phyloP scores from a whole-genome alignment of 257 asterid species.

The Solanum chmielewskii region DNA sequence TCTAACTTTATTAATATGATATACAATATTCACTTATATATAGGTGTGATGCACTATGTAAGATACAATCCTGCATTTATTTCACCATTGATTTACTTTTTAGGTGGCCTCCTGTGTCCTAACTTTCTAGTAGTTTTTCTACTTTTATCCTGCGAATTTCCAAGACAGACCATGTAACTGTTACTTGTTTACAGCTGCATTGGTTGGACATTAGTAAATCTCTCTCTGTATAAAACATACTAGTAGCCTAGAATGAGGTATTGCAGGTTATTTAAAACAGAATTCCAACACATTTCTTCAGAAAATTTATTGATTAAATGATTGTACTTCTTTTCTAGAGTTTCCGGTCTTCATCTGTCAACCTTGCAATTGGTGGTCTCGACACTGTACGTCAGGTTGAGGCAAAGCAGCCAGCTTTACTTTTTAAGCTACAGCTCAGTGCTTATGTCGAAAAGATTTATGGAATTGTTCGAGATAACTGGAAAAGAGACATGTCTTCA shows the following conservation, averaged over 20 bases:
- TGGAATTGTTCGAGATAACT: conserved; percentile 73
- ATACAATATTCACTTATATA: background rate
- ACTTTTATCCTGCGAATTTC: background rate
- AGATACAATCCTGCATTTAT: background rate
- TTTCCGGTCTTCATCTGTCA: conserved; percentile 58
- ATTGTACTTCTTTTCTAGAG: conserved; percentile 25
- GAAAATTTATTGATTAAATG: background rate
- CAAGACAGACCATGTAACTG: background rate
- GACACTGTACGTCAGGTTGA: conserved; percentile 66
- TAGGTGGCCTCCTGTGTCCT: background rate
- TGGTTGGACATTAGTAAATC: background rate
- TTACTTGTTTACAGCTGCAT: background rate
- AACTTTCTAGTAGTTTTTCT: background rate
- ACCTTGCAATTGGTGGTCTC: conserved; percentile 55
- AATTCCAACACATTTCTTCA: background rate
- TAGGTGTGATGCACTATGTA: background rate
- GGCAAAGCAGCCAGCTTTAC: conserved; percentile 75
- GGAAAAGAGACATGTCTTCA: conserved; percentile 52
- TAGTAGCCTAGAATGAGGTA: background rate
- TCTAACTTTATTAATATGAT: background rate
- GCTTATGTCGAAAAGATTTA: conserved; percentile 82
- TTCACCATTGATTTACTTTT: background rate
- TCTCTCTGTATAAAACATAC: background rate
- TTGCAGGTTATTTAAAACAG: background rate
- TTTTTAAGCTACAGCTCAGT: conserved; percentile 81